Evolutionary conservation across 2,329 filamentous ascomycete genomes (phyloP).

Genomic region (Fusarium nygamai): DNA sequence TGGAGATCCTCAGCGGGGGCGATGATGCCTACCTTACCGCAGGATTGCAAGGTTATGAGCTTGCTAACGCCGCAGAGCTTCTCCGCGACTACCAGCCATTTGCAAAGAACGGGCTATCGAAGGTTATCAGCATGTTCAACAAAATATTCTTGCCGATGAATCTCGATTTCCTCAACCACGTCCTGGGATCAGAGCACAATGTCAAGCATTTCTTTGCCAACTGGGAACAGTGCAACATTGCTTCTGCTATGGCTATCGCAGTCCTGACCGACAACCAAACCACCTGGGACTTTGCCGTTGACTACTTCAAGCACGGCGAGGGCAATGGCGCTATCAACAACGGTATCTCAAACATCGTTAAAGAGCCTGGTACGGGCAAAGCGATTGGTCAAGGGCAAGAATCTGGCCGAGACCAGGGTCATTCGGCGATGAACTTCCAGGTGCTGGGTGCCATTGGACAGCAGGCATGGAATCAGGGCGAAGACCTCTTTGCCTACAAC

Average conservation of each 20-base stretch:
- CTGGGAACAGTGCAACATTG: constrained; percentile 31
- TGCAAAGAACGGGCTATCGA: neutral
- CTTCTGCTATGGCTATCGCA: constrained; percentile 18
- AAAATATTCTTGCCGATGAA: constrained; percentile 1
- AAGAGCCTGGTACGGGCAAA: constrained; percentile 8
- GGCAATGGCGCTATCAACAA: constrained; percentile 17
- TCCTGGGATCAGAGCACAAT: constrained; percentile 1
- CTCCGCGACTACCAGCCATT: constrained; percentile 45
- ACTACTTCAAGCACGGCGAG: constrained; percentile 24
- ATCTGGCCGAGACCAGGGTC: constrained; percentile 28
- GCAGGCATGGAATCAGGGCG: constrained; percentile 28
- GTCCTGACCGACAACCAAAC: constrained; percentile 19
- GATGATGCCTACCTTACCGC: constrained; percentile 46
- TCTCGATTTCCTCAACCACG: neutral
- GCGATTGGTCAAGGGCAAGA: constrained; percentile 23
- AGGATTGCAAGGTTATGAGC: constrained; percentile 57
- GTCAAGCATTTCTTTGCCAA: constrained; percentile 8
- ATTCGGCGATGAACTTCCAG: constrained; percentile 11
- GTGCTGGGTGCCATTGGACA: constrained; percentile 13
- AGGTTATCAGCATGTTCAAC: neutral
- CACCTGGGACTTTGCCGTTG: neutral
- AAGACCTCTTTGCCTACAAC: constrained; percentile 25
- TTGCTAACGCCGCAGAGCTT: constrained; percentile 58
- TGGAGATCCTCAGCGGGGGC: neutral
- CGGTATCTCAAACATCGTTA: constrained; percentile 2